These are phyloP conservation scores for Quercus glauca DNA, from an alignment of 306 rosid species.

Conservation along the genomic window DNA sequence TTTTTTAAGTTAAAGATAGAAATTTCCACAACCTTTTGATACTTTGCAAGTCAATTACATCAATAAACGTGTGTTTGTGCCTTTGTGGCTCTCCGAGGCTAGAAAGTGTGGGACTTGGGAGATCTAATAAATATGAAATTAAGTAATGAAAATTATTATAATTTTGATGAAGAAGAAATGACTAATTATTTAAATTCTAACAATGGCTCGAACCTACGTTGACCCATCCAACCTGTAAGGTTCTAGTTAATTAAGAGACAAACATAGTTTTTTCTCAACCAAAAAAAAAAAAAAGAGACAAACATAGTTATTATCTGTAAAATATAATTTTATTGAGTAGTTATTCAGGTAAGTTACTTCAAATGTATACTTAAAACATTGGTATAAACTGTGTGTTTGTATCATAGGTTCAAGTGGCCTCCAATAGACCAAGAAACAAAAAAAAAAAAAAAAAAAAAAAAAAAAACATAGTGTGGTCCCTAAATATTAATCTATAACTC, in stretches of 20 bases:
- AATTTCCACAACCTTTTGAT: not conserved
- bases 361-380: no score
- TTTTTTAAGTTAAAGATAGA: no score
- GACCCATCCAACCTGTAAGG: not conserved
- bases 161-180: not conserved
- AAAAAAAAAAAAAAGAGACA: no score
- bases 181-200: not conserved
- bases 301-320: not conserved
- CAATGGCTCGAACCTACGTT: not conserved
- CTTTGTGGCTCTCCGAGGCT: no score
- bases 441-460: no score
- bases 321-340: not conserved
- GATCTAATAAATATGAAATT: no score
- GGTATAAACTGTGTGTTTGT: no score
- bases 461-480: not conserved
- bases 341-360: no score
- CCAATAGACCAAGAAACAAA: no score
- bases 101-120: no score
- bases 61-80: not conserved
- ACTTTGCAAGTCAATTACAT: not conserved
- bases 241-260: not conserved
- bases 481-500: not conserved
- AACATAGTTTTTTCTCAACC: not conserved
- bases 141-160: not conserved
- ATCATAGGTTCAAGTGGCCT: not conserved